Conservation (phyloP, 345 rosid genomes). For the Eucalyptus grandis region DNA sequence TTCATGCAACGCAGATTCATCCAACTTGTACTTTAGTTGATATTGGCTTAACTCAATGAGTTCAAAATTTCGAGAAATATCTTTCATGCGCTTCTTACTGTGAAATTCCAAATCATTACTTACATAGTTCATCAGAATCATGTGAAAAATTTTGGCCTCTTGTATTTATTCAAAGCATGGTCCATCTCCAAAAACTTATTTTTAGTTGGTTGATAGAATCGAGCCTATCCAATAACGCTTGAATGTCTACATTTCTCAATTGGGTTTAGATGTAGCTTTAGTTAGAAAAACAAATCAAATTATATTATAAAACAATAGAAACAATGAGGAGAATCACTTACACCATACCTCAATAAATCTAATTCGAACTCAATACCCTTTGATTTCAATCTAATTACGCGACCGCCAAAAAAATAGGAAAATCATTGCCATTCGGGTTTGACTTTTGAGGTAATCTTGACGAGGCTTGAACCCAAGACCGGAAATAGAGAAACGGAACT, state of each 20-base stretch:
- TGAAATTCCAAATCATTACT: not conserved
- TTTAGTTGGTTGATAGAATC: not conserved
- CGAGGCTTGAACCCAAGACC: not conserved
- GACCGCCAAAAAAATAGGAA: not conserved
- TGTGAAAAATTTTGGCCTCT: not conserved
- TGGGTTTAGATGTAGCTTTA: not conserved
- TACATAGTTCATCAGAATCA: not conserved
- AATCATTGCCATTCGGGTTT: rapidly evolving
- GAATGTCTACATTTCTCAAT: not conserved
- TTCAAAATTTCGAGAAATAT: not conserved
- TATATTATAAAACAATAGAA: not conserved
- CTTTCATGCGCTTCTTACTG: rapidly evolving
- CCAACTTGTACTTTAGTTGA: not conserved
- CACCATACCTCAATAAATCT: not conserved
- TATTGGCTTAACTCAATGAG: not conserved
- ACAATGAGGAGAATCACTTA: not conserved
- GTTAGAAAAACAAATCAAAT: not conserved
- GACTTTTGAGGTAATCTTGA: not conserved
- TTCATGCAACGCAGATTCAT: not conserved
- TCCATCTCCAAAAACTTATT: not conserved
- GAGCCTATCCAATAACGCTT: rapidly evolving
- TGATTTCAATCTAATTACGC: rapidly evolving
- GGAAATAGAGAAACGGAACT: not conserved
- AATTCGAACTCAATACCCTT: not conserved
- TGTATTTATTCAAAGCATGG: not conserved